Evolutionary conservation across 805 yeast species (phyloP), one percentile per base, ranked within the genome.

Genomic region (Starmerella floricola): DNA sequence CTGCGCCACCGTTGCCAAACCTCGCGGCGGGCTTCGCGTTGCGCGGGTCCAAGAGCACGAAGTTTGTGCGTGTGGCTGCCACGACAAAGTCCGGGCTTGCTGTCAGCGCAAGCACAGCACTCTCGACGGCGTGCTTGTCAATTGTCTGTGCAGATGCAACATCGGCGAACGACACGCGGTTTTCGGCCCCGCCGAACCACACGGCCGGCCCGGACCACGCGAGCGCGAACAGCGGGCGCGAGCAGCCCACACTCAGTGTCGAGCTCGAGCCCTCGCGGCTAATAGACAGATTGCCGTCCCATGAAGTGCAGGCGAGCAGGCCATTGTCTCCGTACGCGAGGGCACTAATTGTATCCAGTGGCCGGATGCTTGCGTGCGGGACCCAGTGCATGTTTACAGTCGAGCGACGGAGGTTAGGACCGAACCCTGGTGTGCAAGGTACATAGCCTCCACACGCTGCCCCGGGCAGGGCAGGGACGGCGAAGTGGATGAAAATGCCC

Each of bases 221-320:
- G 16, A 31, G 12, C 10, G 42, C 42, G 19, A 41, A 34, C n/a
- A 41, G 36, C 4, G 49, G 46, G 32, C 46, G 19, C 12, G 45
- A 34, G 18, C 31, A 33, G 20, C 18, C 18, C 31, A 40, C 31
- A 17, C n/a, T 16, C n/a, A 11, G 19, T 21, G 20, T 30, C 21
- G 23, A 15, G 18, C 13, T 17, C 34, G 24, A 15, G 26, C 20
- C 2, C 4, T 27, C 19, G 29, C 6, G 16, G 17, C 34, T 34
- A 6, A 47, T 17, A 13, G 13, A 19, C 19, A 45, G 23, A 11
- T 33, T 10, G 12, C 51, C 44, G 24, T 44, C 48, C 51, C 51
- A 47, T 6, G 47, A 31, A 1, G 36, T 21, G 16, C 42, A 39
- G 4, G 51, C 48, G 6, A 41, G 34, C 11, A 41, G 20, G n/a